Evolutionary conservation across 257 asterid species (phyloP).

Genomic region (Mentha longifolia): DNA sequence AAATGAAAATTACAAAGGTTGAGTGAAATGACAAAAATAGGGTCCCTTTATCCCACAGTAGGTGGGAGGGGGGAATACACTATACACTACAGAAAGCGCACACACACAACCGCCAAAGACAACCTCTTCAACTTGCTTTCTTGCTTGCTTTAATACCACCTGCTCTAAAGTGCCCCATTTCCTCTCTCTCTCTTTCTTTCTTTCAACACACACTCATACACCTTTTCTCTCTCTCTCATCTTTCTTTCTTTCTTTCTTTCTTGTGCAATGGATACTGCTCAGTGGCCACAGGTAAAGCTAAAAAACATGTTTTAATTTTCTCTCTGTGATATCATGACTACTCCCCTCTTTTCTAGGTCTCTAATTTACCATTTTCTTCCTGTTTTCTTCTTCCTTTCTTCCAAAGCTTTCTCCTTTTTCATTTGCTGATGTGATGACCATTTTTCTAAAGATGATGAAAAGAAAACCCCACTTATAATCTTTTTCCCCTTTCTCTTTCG

Average conservation of each 20-base stretch:
- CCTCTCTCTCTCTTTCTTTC: slow-evolving; percentile 55
- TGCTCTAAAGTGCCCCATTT: slow-evolving; percentile 52
- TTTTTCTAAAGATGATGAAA: slow-evolving; percentile 42
- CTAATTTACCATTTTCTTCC: slow-evolving; percentile 35
- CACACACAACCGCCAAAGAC: slow-evolving; percentile 66
- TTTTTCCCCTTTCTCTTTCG: slow-evolving; percentile 29
- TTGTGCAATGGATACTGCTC: slow-evolving; percentile 83
- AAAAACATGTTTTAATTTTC: slow-evolving; percentile 39
- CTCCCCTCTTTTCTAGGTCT: slow-evolving; percentile 45
- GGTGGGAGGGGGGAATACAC: slow-evolving; percentile 25
- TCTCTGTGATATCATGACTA: slow-evolving; percentile 56
- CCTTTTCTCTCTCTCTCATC: slow-evolving; percentile 21
- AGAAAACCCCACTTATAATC: slow-evolving; percentile 45
- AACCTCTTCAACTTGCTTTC: slow-evolving; percentile 63
- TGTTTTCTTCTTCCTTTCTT: slow-evolving; percentile 28
- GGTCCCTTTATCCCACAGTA: neutral
- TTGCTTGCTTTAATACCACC: slow-evolving; percentile 67
- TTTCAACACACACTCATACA: slow-evolving; percentile 22
- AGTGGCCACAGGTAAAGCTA: slow-evolving; percentile 96
- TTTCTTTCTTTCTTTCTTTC: neutral
- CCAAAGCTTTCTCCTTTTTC: neutral
- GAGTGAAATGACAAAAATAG: too few relatives aligned
- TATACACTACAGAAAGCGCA: slow-evolving; percentile 40
- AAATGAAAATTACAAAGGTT: too few relatives aligned
- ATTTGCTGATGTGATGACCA: slow-evolving; percentile 22